These are phyloP conservation scores for Trametes gibbosa DNA, from an alignment of 768 basidiomycete species.

Conservation along the genomic window DNA sequence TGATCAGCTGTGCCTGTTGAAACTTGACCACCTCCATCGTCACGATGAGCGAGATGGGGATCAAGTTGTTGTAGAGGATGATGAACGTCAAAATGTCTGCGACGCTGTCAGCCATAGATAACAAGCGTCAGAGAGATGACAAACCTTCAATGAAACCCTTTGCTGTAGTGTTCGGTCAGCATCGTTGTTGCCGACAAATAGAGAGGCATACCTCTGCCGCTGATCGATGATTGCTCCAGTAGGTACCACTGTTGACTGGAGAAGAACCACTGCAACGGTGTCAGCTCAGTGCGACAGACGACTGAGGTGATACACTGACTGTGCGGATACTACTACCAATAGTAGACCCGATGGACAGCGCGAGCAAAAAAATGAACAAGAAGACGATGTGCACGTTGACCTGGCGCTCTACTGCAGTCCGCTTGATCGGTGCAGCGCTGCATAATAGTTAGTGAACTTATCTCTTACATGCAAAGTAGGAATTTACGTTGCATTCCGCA, in stretches of 20 bases:
- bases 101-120: neutral
- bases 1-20: constrained; percentile 96
- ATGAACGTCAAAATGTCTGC: constrained; percentile 96
- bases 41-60: constrained; percentile 98
- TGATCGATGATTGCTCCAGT: constrained; percentile 54
- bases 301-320: constrained; percentile 34
- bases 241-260: constrained; percentile 91
- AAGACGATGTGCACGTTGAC: constrained; percentile 97
- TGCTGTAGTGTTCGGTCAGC: constrained; percentile 40
- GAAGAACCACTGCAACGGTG: constrained; percentile 71
- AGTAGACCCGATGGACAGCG: constrained; percentile 86
- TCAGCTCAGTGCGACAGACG: neutral
- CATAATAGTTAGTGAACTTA: neutral
- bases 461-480: neutral
- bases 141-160: constrained; percentile 83
- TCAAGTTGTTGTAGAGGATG: constrained; percentile 98
- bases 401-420: constrained; percentile 92
- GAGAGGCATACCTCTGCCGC: constrained; percentile 52
- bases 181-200: neutral
- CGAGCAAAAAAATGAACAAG: constrained; percentile 84
- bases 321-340: constrained; percentile 89
- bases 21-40: constrained; percentile 99
- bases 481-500: constrained; percentile 94
- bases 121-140: neutral
- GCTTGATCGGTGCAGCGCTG: constrained; percentile 94